Conservation (phyloP, 2,329 filamentous ascomycete species). For the Paecilomyces fulvus region DNA sequence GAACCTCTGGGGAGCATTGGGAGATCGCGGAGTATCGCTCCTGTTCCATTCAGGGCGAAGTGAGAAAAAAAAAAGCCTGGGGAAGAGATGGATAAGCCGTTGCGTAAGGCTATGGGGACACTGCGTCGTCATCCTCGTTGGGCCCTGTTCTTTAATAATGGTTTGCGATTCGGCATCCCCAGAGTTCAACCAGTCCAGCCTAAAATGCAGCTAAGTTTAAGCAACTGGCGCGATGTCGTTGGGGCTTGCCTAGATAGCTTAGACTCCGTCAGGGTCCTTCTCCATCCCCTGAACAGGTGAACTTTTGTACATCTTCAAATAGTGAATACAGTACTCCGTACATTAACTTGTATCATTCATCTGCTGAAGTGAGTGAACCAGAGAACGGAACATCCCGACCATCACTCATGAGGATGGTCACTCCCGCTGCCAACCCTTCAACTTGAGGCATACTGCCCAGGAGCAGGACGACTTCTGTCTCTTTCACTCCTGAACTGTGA, state of each 20-base stretch:
- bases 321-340: neutral
- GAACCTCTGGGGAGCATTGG: neutral
- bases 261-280: neutral
- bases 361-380: neutral
- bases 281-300: neutral
- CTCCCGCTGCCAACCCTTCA: neutral
- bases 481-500: neutral
- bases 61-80: neutral
- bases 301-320: neutral
- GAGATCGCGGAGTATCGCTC: neutral
- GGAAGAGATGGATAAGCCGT: neutral
- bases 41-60: neutral
- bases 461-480: neutral
- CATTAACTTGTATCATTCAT: neutral
- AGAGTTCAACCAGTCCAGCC: neutral
- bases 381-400: neutral
- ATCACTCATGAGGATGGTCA: neutral
- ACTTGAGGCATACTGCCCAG: neutral
- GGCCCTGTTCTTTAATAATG: neutral
- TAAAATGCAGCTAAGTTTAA: neutral
- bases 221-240: neutral
- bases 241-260: neutral
- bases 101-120: neutral
- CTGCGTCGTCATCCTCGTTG: neutral
- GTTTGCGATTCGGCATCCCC: neutral